Evolutionary conservation across 352 stramenopile species (phyloP).

Genomic region (Phytopythium helicoides): DNA sequence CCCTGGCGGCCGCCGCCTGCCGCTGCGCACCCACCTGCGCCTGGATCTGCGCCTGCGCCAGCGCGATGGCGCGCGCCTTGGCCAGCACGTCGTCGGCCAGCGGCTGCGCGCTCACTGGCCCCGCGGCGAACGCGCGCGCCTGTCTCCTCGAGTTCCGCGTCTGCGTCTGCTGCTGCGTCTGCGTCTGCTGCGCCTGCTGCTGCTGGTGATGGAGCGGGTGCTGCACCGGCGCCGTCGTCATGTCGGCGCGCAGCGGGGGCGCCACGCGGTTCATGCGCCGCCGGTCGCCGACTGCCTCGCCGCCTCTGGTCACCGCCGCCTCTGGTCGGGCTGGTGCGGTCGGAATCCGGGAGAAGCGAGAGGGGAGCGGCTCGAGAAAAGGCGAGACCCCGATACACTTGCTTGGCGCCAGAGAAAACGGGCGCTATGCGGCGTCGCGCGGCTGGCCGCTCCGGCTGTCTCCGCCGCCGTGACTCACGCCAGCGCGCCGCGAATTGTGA

Average conservation of each 20-base stretch:
- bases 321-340: no score
- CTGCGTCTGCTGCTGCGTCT: no score
- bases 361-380: not conserved
- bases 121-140: slow-evolving; percentile 1
- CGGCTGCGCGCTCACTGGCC: slow-evolving; percentile 1
- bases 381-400: no score
- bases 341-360: not conserved
- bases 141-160: no score
- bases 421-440: no score
- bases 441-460: no score
- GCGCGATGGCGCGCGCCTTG: slow-evolving; percentile 23
- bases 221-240: not conserved
- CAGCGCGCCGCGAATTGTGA: no score
- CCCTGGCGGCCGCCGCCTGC: not conserved
- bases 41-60: slow-evolving; percentile 28
- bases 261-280: slow-evolving; percentile 31
- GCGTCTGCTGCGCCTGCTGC: no score
- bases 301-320: no score
- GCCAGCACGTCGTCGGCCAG: slow-evolving; percentile 17
- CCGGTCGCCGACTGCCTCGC: not conserved
- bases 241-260: slow-evolving; percentile 19
- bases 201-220: no score
- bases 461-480: no score
- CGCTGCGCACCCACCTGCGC: slow-evolving; percentile 27
- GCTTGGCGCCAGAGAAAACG: no score